Base-by-base conservation (phyloP, 495 filamentous ascomycete species). In the Penicillium malachiteum region DNA sequence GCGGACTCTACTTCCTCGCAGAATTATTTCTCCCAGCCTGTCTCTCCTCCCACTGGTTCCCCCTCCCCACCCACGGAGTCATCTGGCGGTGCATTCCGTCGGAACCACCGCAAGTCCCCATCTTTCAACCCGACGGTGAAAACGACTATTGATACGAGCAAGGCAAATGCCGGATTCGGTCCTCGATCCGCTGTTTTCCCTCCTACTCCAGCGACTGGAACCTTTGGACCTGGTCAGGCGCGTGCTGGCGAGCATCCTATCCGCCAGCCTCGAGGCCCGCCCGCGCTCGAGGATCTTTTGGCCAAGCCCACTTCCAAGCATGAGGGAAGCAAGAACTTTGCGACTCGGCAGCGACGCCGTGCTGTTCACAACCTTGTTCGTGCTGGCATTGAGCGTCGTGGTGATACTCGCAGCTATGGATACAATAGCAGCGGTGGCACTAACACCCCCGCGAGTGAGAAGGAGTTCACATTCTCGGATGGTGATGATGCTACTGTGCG, bases 311-410 rank as follows among this genome's bases (percentile, higher is more conserved):
- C 94, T 5, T 86, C 90, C 43, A 96, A 92, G 73, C 86, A 94
- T 58, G 93, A 96, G 64, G 94, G 95, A 35, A 96, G 93, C 84
- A 96, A 96, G 81, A 99, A 99, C 75, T 99, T 99, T 72, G 87
- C 90, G 16, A 87, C 91, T 33, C 93, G 93, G 58, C 92, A 94
- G 64, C 92, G 94, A 46, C 92, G 93, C 57, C 89, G 87, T 62
- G 95, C 95, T 13, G 85, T 98, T 42, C 87, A 88, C 75, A 96
- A 90, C 63, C 80, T 98, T 45, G 89, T 97, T 47, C 89, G 90
- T 59, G 92, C 92, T 53, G 91, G 93, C 14, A 82, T 91, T 55
- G 91, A 94, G 69, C 88, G 94, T 51, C 90, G 92, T 59, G 81
- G 77, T 37, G 81, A 81, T 30, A 84, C 85, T 55, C 78, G 80